Evolutionary conservation across 306 rosid genomes (phyloP).

Genomic region (Hippophae rhamnoides): DNA sequence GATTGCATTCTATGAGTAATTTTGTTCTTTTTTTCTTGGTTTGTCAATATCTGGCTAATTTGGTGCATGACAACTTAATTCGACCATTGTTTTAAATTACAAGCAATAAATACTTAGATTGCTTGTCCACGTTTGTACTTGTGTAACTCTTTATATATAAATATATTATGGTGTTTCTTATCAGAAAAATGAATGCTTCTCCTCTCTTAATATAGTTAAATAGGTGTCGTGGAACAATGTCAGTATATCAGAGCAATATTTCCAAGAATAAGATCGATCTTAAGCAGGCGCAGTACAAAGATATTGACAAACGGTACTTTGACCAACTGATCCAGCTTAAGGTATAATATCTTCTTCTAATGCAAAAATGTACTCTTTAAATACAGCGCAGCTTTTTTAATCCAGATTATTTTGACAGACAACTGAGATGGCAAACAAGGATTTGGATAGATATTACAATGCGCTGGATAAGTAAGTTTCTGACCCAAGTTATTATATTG

Average conservation of each 20-base stretch:
- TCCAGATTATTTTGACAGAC: slow-evolving; percentile 44
- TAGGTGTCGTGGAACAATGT: slow-evolving; percentile 67
- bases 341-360: slow-evolving; percentile 31
- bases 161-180: neutral
- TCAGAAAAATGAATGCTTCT: slow-evolving; percentile 6
- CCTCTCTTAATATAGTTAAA: slow-evolving; percentile 39
- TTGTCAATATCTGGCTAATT: too few species aligned
- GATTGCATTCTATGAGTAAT: too few species aligned
- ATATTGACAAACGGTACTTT: slow-evolving; percentile 79
- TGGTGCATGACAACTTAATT: too few species aligned
- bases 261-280: slow-evolving; percentile 71
- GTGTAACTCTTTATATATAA: neutral
- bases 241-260: slow-evolving; percentile 69
- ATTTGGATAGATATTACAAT: slow-evolving; percentile 91
- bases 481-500: slow-evolving; percentile 1
- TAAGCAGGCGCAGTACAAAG: slow-evolving; percentile 80
- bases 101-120: neutral
- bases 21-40: too few species aligned
- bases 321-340: slow-evolving; percentile 94
- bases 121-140: neutral
- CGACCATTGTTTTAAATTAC: too few species aligned
- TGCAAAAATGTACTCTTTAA: neutral
- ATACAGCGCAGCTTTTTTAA: neutral
- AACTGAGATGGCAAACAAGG: slow-evolving; percentile 98
- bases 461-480: slow-evolving; percentile 86